These are phyloP conservation scores for Trapa bicornis DNA, from an alignment of 345 rosid species.

Conservation along the genomic window DNA sequence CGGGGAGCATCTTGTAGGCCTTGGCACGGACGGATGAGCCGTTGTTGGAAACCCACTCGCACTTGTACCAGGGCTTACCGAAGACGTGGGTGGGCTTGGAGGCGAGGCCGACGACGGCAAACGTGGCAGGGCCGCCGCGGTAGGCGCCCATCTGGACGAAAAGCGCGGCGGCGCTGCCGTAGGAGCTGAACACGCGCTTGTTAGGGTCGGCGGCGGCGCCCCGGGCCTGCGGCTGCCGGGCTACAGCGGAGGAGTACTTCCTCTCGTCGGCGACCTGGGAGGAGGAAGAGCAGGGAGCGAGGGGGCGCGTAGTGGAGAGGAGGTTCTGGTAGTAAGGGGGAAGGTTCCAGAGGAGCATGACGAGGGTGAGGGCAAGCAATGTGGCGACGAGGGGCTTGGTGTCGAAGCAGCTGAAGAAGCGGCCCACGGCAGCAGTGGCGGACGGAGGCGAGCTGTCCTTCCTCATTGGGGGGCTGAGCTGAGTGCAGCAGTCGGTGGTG, in stretches of 20 bases:
- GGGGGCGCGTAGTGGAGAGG: constrained; percentile 35
- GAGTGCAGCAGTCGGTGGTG: constrained; percentile 11
- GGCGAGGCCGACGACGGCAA: constrained; percentile 69
- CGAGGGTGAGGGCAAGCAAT: constrained; percentile 49
- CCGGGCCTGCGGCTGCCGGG: not conserved
- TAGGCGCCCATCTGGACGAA: constrained; percentile 80
- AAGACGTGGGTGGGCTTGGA: constrained; percentile 69
- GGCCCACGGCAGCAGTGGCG: constrained; percentile 21
- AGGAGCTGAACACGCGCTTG: constrained; percentile 54
- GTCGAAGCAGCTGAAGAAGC: constrained; percentile 38
- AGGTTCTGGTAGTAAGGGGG: constrained; percentile 65
- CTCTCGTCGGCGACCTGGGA: too few relatives aligned
- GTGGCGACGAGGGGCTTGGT: constrained; percentile 54
- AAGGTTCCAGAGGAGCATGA: constrained; percentile 64
- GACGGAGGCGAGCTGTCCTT: not conserved
- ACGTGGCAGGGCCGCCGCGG: constrained; percentile 65
- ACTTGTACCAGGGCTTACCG: constrained; percentile 64
- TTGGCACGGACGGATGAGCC: constrained; percentile 44
- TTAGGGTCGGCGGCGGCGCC: constrained; percentile 37
- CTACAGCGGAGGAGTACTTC: too few relatives aligned
- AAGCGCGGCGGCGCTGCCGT: constrained; percentile 68
- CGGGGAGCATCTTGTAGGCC: constrained; percentile 64
- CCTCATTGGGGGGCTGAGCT: constrained; percentile 4
- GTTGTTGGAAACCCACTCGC: constrained; percentile 71
- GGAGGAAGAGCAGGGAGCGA: constrained; percentile 9